Percentiles rank a stretch among this genome's conserved stretches.
phyloP scores from a whole-genome alignment of 2,329 filamentous ascomycete species.

The Penicillium psychrosexuale region DNA sequence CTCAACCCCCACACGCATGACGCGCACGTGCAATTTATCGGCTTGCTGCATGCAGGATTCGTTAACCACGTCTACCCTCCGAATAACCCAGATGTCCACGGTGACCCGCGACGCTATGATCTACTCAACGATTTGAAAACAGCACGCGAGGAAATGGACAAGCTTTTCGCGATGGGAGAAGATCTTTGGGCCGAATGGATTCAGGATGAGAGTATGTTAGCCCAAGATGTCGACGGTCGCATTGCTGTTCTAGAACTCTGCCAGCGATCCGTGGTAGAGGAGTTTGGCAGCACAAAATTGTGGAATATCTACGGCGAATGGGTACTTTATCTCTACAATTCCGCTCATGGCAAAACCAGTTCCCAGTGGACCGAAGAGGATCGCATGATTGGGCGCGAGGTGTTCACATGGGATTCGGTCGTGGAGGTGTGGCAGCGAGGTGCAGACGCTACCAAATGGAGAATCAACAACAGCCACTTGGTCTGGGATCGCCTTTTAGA shows the following conservation, averaged over 20 bases:
- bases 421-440: conserved; percentile 56
- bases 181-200: conserved; percentile 63
- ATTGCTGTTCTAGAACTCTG: conserved; percentile 59
- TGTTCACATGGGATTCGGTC: conserved; percentile 57
- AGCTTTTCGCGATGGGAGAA: conserved; percentile 62
- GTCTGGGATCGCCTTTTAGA: conserved; percentile 62
- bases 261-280: conserved; percentile 58
- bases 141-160: conserved; percentile 58
- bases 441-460: conserved; percentile 56
- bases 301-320: conserved; percentile 64
- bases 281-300: conserved; percentile 58
- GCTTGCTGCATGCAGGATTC: conserved; percentile 47
- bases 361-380: conserved; percentile 55
- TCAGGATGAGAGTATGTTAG: conserved; percentile 59
- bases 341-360: conserved; percentile 45
- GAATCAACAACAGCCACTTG: conserved; percentile 59
- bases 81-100: conserved; percentile 44
- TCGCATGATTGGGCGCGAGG: conserved; percentile 54
- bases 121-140: conserved; percentile 46
- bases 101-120: conserved; percentile 46
- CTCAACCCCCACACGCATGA: conserved; percentile 49
- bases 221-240: conserved; percentile 55
- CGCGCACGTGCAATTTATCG: conserved; percentile 47
- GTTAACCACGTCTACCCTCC: conserved; percentile 48
- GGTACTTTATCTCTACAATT: conserved; percentile 55